Evolutionary conservation across 371 early-diverging fungal species (phyloP).

Genomic region (Syncephalastrum sp.): DNA sequence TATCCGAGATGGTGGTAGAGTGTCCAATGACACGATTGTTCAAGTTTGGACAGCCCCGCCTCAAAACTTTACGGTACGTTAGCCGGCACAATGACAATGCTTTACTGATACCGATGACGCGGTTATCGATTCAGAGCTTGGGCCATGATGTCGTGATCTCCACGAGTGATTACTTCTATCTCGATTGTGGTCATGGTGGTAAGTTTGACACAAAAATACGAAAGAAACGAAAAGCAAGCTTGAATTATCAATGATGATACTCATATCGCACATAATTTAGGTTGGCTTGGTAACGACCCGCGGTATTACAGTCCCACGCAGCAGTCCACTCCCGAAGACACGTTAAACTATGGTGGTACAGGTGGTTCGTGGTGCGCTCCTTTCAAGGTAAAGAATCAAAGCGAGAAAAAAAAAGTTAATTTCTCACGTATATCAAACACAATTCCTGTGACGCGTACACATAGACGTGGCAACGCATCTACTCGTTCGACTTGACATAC

Average conservation of each 20-base stretch:
- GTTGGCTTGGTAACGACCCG: conserved; percentile 44
- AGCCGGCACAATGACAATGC: too few species aligned
- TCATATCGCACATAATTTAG: conserved; percentile 14
- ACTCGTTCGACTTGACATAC: conserved; percentile 65
- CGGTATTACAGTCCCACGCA: conserved; percentile 43
- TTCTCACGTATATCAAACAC: too few species aligned
- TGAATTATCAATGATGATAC: neutral
- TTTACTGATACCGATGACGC: neutral
- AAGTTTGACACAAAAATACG: conserved; percentile 12
- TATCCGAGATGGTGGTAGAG: conserved; percentile 21
- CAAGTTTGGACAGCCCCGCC: conserved; percentile 59
- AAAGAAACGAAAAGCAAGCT: neutral
- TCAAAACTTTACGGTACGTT: conserved; percentile 35
- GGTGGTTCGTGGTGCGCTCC: conserved; percentile 75
- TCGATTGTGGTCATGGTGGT: conserved; percentile 72
- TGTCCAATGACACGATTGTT: conserved; percentile 46
- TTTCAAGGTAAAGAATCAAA: conserved; percentile 22
- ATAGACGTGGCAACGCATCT: conserved; percentile 81
- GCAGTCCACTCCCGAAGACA: conserved; percentile 25
- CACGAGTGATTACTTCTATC: conserved; percentile 62
- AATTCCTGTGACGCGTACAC: conserved; percentile 10
- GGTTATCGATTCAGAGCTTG: conserved; percentile 6
- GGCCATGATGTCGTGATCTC: conserved; percentile 63
- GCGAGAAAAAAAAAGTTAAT: neutral
- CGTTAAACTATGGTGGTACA: conserved; percentile 41